Conservation (phyloP, 2,329 filamentous ascomycete genomes). For the Talaromyces sp. region DNA sequence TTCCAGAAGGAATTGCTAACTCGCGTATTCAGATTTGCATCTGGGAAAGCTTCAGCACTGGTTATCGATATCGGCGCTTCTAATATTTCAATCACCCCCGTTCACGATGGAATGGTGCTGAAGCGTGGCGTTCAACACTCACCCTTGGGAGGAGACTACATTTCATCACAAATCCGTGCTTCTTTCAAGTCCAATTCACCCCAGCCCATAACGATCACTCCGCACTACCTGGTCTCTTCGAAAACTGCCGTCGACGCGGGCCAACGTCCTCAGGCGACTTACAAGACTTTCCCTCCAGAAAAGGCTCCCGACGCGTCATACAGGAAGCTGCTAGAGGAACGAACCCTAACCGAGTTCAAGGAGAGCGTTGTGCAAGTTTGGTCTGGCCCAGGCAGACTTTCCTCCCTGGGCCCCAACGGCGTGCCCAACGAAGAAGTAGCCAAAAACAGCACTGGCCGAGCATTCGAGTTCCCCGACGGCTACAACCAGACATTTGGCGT, state of each 20-base stretch:
- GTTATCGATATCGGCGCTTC: slow-evolving; percentile 89
- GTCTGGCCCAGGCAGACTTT: slow-evolving; percentile 70
- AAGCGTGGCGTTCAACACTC: slow-evolving; percentile 86
- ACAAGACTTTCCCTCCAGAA: slow-evolving; percentile 62
- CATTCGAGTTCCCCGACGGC: slow-evolving; percentile 96
- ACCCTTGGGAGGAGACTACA: slow-evolving; percentile 79
- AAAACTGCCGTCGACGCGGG: slow-evolving; percentile 87
- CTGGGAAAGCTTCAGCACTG: slow-evolving; percentile 86
- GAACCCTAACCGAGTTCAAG: slow-evolving; percentile 92
- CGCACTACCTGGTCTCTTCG: slow-evolving; percentile 80
- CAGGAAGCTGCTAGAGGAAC: slow-evolving; percentile 81
- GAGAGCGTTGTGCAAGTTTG: slow-evolving; percentile 94
- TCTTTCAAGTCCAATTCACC: slow-evolving; percentile 64
- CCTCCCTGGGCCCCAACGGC: slow-evolving; percentile 46
- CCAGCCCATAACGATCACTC: slow-evolving; percentile 70
- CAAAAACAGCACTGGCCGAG: slow-evolving; percentile 67
- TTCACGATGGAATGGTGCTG: slow-evolving; percentile 91
- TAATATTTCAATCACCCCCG: slow-evolving; percentile 80
- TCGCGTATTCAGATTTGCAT: slow-evolving; percentile 60
- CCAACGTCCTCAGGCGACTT: slow-evolving; percentile 68
- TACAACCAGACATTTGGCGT: slow-evolving; percentile 92
- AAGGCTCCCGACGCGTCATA: slow-evolving; percentile 62
- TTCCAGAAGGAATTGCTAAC: neutral
- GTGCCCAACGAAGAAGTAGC: slow-evolving; percentile 68
- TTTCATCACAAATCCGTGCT: slow-evolving; percentile 79